Percentiles rank a stretch among this genome's conserved stretches.
These are phyloP conservation scores for Moricandia moricandioides DNA, from an alignment of 345 rosid species.

Conservation along the genomic window DNA sequence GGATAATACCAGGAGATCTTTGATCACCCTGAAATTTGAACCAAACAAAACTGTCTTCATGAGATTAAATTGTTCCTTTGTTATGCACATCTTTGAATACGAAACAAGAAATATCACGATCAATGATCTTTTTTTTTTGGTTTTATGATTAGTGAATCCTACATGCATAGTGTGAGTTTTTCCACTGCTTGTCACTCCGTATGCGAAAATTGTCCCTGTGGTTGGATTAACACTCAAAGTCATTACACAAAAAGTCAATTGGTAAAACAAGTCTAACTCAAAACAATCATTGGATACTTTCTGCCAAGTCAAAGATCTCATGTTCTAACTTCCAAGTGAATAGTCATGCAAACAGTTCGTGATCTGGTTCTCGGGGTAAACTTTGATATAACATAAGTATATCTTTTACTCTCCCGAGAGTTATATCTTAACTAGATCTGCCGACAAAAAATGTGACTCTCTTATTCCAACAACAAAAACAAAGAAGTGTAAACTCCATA, in stretches of 20 bases:
- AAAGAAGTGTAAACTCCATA: slow-evolving; percentile 27
- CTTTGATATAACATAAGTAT: neutral
- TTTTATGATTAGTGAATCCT: slow-evolving; percentile 38
- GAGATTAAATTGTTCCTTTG: neutral
- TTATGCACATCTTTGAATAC: neutral
- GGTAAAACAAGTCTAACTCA: slow-evolving; percentile 9
- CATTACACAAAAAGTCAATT: neutral
- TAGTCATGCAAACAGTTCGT: slow-evolving; percentile 7
- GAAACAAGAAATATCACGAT: slow-evolving; percentile 4
- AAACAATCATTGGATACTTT: slow-evolving; percentile 4
- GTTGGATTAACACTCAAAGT: slow-evolving; percentile 32
- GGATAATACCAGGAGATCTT: slow-evolving; percentile 97
- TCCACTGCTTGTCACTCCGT: slow-evolving; percentile 99
- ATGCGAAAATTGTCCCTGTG: slow-evolving; percentile 94
- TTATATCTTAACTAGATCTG: neutral
- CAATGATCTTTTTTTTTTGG: slow-evolving; percentile 34
- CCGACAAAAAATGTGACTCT: neutral
- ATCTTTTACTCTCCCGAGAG: neutral
- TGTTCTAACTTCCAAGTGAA: slow-evolving; percentile 6
- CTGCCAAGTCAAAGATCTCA: slow-evolving; percentile 2
- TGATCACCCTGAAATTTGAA: slow-evolving; percentile 85
- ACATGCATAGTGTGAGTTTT: slow-evolving; percentile 99
- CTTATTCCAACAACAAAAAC: neutral
- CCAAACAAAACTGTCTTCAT: slow-evolving; percentile 22
- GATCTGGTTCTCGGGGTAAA: neutral